A percentile compares a stretch with the other conserved stretches of the same genome.
phyloP scores from a whole-genome alignment of 768 basidiomycete genomes.

The Ramaria rubella region DNA sequence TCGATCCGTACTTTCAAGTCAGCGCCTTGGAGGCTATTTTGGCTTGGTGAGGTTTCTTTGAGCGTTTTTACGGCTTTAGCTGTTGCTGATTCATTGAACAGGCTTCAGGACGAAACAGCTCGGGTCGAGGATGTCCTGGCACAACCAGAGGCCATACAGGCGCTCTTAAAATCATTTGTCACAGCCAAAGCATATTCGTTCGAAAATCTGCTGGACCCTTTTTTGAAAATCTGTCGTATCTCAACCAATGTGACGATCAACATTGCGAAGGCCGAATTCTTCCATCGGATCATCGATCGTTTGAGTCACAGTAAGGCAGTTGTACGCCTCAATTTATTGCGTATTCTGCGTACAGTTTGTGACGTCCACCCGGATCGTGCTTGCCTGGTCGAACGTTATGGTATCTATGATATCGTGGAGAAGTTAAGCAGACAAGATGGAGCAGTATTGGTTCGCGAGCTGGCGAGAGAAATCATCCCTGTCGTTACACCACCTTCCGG shows the following conservation, averaged over 20 bases:
- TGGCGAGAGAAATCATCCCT: slow-evolving; percentile 81
- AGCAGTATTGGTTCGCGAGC: slow-evolving; percentile 84
- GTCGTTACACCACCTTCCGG: slow-evolving; percentile 54
- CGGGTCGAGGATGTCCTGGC: slow-evolving; percentile 86
- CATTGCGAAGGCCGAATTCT: slow-evolving; percentile 76
- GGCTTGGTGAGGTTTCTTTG: slow-evolving; percentile 57
- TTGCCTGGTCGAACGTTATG: slow-evolving; percentile 75
- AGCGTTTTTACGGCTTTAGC: neutral
- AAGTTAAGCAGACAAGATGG: slow-evolving; percentile 78
- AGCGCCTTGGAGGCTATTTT: slow-evolving; percentile 85
- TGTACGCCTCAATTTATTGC: slow-evolving; percentile 82
- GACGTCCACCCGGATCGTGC: slow-evolving; percentile 85
- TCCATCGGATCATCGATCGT: slow-evolving; percentile 81
- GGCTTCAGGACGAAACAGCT: slow-evolving; percentile 93
- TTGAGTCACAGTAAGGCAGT: slow-evolving; percentile 76
- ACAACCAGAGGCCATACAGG: slow-evolving; percentile 56
- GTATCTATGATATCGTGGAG: slow-evolving; percentile 73
- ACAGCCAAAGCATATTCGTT: slow-evolving; percentile 83
- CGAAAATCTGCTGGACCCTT: slow-evolving; percentile 86
- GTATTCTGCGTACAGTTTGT: slow-evolving; percentile 77
- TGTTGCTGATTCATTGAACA: slow-evolving; percentile 24
- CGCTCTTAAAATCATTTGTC: slow-evolving; percentile 73
- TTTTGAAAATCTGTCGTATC: slow-evolving; percentile 84
- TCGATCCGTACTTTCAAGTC: slow-evolving; percentile 88
- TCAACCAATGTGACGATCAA: slow-evolving; percentile 69